phyloP scores from a whole-genome alignment of 805 yeast species.

The Pichia eremophila region DNA sequence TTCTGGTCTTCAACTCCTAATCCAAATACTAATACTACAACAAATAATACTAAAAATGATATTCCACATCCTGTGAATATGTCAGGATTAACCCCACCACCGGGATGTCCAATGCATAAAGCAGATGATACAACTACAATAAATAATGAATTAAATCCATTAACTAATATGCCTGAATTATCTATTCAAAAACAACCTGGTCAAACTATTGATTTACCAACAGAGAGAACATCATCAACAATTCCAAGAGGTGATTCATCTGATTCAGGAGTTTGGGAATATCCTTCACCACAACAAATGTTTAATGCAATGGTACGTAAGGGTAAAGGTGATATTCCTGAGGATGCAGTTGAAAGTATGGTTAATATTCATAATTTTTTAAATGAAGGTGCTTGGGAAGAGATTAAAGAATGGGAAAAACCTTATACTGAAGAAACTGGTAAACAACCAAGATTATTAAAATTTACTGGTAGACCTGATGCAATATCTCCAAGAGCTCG shows the following conservation, averaged over 20 bases:
- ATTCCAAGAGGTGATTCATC: conserved; percentile 74
- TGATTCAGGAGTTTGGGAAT: conserved; percentile 85
- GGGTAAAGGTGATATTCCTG: conserved; percentile 86
- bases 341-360: conserved; percentile 94
- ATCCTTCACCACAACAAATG: conserved; percentile 99
- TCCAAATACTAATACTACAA: not conserved
- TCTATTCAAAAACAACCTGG: conserved; percentile 65
- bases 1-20: conserved; percentile 56
- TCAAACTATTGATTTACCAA: conserved; percentile 69
- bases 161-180: conserved; percentile 80
- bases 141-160: conserved; percentile 52
- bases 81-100: not conserved
- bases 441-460: conserved; percentile 64
- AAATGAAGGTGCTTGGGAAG: conserved; percentile 97
- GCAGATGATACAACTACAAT: not conserved
- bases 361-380: conserved; percentile 93
- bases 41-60: not conserved
- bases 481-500: conserved; percentile 82
- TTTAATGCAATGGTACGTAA: conserved; percentile 93
- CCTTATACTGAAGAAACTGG: conserved; percentile 48
- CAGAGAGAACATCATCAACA: conserved; percentile 71
- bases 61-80: not conserved
- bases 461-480: conserved; percentile 88
- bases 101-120: conserved; percentile 7
- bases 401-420: conserved; percentile 85